Percentiles rank a stretch among this genome's conserved stretches.
Conservation (phyloP, 2,329 filamentous ascomycete species). For the Pseudocercospora musae region DNA sequence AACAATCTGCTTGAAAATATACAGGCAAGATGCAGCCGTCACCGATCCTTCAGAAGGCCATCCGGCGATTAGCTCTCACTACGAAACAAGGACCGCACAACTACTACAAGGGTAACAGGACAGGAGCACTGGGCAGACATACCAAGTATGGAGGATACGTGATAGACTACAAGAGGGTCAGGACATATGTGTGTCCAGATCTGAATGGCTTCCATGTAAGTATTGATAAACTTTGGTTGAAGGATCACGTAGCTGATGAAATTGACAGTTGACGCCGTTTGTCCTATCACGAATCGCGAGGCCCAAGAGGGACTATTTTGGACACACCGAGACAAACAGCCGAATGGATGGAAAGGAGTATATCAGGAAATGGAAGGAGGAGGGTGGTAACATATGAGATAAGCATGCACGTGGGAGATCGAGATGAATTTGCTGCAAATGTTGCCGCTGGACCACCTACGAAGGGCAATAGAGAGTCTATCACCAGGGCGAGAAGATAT, state of each 20-base stretch:
- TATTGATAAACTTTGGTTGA: background rate
- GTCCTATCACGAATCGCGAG: slow-evolving; percentile 61
- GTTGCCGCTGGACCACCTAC: no score
- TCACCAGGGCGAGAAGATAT: background rate
- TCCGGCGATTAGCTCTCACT: slow-evolving; percentile 75
- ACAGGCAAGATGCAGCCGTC: slow-evolving; percentile 56
- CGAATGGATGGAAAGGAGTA: slow-evolving; percentile 34
- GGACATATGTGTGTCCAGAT: slow-evolving; percentile 80
- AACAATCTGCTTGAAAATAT: background rate
- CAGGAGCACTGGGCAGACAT: slow-evolving; percentile 81
- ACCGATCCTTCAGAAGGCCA: slow-evolving; percentile 61
- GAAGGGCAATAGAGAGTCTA: no score
- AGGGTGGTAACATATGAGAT: slow-evolving; percentile 32
- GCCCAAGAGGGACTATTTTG: slow-evolving; percentile 51
- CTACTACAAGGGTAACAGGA: slow-evolving; percentile 94
- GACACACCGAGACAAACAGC: slow-evolving; percentile 26
- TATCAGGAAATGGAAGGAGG: slow-evolving; percentile 34
- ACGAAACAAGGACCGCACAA: slow-evolving; percentile 91
- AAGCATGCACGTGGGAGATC: background rate
- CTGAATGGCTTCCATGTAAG: slow-evolving; percentile 69
- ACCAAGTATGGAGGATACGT: slow-evolving; percentile 79
- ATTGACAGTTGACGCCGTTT: slow-evolving; percentile 71
- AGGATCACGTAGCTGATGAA: background rate
- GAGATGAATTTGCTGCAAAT: background rate
- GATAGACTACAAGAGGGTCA: slow-evolving; percentile 82